Conservation (phyloP, 768 basidiomycete genomes). For the Auriscalpium vulgare region DNA sequence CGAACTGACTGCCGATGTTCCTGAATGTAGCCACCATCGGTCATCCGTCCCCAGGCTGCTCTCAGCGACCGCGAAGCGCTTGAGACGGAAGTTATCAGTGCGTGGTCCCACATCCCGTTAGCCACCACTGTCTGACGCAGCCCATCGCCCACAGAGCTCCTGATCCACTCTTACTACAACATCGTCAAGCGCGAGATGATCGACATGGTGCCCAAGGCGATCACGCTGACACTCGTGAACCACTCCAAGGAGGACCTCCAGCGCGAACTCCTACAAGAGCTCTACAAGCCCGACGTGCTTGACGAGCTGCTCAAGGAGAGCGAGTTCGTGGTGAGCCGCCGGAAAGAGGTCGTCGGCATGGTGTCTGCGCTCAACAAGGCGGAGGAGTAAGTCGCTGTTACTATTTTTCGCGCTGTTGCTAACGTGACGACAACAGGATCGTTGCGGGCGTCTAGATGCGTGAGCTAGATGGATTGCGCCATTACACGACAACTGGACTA, state of each 20-base stretch:
- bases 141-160: conserved; percentile 51
- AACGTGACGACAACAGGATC: conserved; percentile 32
- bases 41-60: conserved; percentile 86
- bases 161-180: conserved; percentile 96
- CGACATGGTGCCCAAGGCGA: conserved; percentile 98
- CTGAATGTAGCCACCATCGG: conserved; percentile 57
- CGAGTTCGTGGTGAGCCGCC: conserved; percentile 78
- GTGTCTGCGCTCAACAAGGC: conserved; percentile 93
- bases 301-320: conserved; percentile 94
- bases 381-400: conserved; percentile 64
- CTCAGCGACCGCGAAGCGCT: conserved; percentile 92
- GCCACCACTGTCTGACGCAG: background rate
- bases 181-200: conserved; percentile 99
- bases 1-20: conserved; percentile 28
- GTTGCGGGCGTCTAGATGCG: conserved; percentile 43
- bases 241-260: conserved; percentile 94
- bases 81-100: conserved; percentile 99
- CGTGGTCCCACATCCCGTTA: conserved; percentile 26
- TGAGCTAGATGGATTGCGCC: background rate
- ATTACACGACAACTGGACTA: background rate
- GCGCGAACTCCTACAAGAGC: conserved; percentile 86
- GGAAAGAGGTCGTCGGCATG: conserved; percentile 94
- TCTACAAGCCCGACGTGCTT: conserved; percentile 95
- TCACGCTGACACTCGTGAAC: conserved; percentile 84
- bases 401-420: conserved; percentile 1